Evolutionary conservation across 306 rosid genomes (phyloP), one percentile per base, ranked within the genome.

Genomic region (Ochetophila trinervis): DNA sequence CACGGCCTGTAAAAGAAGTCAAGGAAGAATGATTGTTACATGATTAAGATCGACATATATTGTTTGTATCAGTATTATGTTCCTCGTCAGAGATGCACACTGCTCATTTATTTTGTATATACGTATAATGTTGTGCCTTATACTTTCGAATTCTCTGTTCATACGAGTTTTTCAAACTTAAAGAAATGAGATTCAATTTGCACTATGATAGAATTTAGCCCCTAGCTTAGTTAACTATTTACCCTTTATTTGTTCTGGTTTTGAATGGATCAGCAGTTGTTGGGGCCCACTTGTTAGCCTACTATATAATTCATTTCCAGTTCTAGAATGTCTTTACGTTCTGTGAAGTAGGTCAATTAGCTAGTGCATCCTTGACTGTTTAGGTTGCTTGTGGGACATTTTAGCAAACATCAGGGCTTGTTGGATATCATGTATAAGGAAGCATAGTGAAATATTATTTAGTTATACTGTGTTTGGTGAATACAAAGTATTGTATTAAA

Each of bases 11-110:
- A 20, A 84, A 83, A 72, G 88, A 61, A 17, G 66, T 4, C 71
- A 90, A 93, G 83, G 96, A 77, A 57, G 89, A 76, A 57, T 89
- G 76, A 79, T 54, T 69, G 53, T 77, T 79, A 67, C 68, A 55
- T 42, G 67, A 68, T 58, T 67, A 78, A 65, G 59, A 76, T 62
- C 22, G 47, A 50, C 67, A 48, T 76, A 57, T 69, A 69, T 76
- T 63, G 66, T 66, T 66, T 87, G 96, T 87, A 84, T 77, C 77
- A 54, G 86, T 83, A 70, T 69, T 73, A 49, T 68, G 78, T 85
- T 53, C 62, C 44, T 53, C 49, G 14, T 48, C 52, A 56, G 74
- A 63, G 78, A 80, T 76, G 79, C 76, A 67, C 80, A 78, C 81
- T 72, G 66, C 83, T 64, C 47, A 52, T 69, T 68, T 75, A 66